phyloP scores from a whole-genome alignment of 192 early-diverging fungal species.

The Funneliformis mosseae region DNA sequence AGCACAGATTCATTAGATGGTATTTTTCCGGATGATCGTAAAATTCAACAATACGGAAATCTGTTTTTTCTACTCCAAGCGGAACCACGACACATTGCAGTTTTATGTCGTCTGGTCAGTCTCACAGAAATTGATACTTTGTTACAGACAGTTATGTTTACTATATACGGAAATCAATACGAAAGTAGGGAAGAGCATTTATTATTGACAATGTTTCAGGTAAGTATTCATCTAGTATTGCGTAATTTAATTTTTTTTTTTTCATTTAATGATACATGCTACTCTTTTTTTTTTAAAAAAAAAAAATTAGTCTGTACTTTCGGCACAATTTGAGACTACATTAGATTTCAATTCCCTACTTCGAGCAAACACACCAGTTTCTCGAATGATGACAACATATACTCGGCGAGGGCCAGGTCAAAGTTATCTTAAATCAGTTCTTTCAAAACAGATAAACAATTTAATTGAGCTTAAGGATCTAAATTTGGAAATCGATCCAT shows the following conservation, averaged over 20 bases:
- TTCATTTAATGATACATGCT: neutral
- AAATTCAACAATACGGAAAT: conserved; percentile 86
- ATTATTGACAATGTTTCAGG: conserved; percentile 94
- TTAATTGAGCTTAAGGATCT: conserved; percentile 80
- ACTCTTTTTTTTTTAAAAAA: neutral
- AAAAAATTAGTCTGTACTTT: conserved; percentile 67
- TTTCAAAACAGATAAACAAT: conserved; percentile 78
- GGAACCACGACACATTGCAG: conserved; percentile 90
- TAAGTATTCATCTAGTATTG: conserved; percentile 34
- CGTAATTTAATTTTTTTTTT: neutral
- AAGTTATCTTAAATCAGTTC: conserved; percentile 86
- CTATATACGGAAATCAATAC: conserved; percentile 95
- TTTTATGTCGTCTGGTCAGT: conserved; percentile 79
- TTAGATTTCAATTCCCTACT: conserved; percentile 87
- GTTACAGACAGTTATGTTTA: conserved; percentile 96
- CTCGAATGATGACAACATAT: conserved; percentile 98
- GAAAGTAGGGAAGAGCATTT: conserved; percentile 95
- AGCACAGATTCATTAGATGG: conserved; percentile 55
- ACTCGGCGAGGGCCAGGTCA: conserved; percentile 92
- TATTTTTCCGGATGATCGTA: conserved; percentile 76
- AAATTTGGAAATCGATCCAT: conserved; percentile 93
- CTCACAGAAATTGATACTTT: conserved; percentile 92
- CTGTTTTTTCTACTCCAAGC: conserved; percentile 91
- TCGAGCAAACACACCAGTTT: conserved; percentile 94
- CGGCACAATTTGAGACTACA: conserved; percentile 91